A percentile compares a stretch with the other conserved stretches of the same genome.
Evolutionary conservation across 495 filamentous ascomycete genomes (phyloP).

Genomic region (Aspergillus bertholletiae): DNA sequence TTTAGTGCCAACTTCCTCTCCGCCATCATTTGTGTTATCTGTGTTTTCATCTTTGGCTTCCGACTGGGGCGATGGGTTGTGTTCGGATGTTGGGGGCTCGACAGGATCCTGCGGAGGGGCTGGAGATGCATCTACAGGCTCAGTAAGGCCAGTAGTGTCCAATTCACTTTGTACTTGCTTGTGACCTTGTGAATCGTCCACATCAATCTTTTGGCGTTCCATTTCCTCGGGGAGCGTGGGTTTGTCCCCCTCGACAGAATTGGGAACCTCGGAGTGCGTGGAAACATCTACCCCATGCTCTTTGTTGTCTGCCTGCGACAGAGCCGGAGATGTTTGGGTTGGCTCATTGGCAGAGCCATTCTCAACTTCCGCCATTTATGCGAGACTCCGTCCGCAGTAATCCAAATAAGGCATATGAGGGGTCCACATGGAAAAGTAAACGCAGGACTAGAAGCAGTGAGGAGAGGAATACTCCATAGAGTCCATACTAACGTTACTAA

Average conservation of each 20-base stretch:
- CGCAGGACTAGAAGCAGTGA: constrained; percentile 22
- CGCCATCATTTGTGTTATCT: constrained; percentile 1
- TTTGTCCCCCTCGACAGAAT: constrained; percentile 29
- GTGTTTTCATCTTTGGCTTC: constrained; percentile 7
- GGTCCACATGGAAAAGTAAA: constrained; percentile 32
- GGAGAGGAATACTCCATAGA: background rate
- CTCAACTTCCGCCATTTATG: constrained; percentile 46
- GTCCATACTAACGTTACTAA: too few species aligned
- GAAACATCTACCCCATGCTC: constrained; percentile 30
- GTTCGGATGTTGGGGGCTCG: constrained; percentile 16
- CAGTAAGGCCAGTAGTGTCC: constrained; percentile 14
- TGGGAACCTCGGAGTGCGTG: constrained; percentile 24
- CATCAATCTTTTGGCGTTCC: constrained; percentile 26
- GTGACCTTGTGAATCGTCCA: constrained; percentile 18
- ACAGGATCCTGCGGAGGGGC: constrained; percentile 17
- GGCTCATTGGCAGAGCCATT: constrained; percentile 32
- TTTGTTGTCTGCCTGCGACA: constrained; percentile 30
- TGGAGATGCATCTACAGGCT: constrained; percentile 16
- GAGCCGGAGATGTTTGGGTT: constrained; percentile 26
- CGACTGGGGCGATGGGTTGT: constrained; percentile 13
- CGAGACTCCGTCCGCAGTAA: constrained; percentile 35
- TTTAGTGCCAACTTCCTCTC: constrained; percentile 6
- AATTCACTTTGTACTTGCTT: constrained; percentile 10
- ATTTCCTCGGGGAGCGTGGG: constrained; percentile 25
- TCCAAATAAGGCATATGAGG: constrained; percentile 21